Percentiles rank a stretch among this genome's conserved stretches.
Evolutionary conservation across 495 filamentous ascomycete genomes (phyloP).

Genomic region (Physcia stellaris): DNA sequence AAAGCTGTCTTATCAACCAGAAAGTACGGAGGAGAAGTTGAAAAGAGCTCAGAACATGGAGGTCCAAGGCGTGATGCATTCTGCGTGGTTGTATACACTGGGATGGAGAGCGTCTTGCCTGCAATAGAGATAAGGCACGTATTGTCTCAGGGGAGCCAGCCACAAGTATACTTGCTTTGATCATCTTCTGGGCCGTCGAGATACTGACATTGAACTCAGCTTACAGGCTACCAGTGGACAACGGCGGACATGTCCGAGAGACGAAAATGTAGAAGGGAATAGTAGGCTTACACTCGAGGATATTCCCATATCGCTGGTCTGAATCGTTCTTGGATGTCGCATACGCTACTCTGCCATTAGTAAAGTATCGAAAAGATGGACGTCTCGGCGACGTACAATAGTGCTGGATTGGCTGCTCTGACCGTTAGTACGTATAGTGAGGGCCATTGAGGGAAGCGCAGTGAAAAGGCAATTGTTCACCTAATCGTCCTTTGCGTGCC

Average conservation of each 20-base stretch:
- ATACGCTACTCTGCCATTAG: too few relatives aligned
- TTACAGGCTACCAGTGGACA: too few relatives aligned
- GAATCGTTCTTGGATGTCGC: slow-evolving; percentile 94
- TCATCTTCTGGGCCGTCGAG: slow-evolving; percentile 36
- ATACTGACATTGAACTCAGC: slow-evolving; percentile 16
- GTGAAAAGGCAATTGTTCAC: too few relatives aligned
- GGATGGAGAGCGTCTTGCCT: slow-evolving; percentile 53
- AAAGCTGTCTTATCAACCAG: slow-evolving; percentile 78
- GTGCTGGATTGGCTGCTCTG: slow-evolving; percentile 52
- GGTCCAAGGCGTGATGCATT: slow-evolving; percentile 58
- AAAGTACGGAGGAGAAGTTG: slow-evolving; percentile 27
- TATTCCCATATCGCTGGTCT: slow-evolving; percentile 69
- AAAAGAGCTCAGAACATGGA: slow-evolving; percentile 53
- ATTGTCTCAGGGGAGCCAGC: background rate
- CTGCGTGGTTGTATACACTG: slow-evolving; percentile 77
- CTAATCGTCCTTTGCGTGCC: too few relatives aligned
- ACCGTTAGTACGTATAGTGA: too few relatives aligned
- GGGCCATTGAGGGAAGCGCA: too few relatives aligned
- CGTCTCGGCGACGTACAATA: too few relatives aligned
- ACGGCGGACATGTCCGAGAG: too few relatives aligned
- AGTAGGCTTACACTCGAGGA: slow-evolving; percentile 50
- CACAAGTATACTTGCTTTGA: slow-evolving; percentile 26
- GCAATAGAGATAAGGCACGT: slow-evolving; percentile 8
- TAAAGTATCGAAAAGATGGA: too few relatives aligned
- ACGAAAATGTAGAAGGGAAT: too few relatives aligned